Evolutionary conservation across 139 green algal species (phyloP), one percentile per base, ranked within the genome.

Genomic region (Picochlorum sp.): DNA sequence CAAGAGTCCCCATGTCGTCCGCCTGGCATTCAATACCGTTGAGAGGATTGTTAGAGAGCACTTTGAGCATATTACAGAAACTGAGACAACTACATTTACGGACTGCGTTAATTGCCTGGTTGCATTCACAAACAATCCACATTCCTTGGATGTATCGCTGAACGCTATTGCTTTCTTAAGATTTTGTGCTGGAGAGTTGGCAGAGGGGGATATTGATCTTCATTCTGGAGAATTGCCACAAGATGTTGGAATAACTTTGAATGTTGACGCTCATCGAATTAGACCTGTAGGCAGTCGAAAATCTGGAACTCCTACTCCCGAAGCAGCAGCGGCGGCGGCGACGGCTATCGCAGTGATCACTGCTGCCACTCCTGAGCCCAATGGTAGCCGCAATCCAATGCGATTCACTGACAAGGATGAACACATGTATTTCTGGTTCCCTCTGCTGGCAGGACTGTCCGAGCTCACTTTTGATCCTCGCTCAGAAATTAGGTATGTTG

Each of bases 31-130:
- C 55, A 81, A 94, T 57, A 97, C 92, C 6, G 89, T 99, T 32
- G 93, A 99, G 69, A 91, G 89, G 71, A 96, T 99, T 61, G 89
- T 99, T 57, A 75, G 92, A 5, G 87, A 98, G 70, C 86, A 97
- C 80, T 98, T 99, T 72, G 71, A 75, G 24, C 83, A 90, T 73
- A 97, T 99, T 72, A 97, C 93, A 7, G 92, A 98, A 72, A 96
- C 92, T 7, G 90, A 99, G 75, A 84, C 85, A 26, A 91, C 84
- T 9, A 96, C 91, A 9, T 99, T 99, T 80, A 96, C 89, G 0
- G 93, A 98, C 76, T 96, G 85, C 63, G 93, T 99, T 52, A 99
- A 99, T 78, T 99, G 93, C 81, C 84, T 99, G 26, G 95, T 97
- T 51, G 91, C 89, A 28, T 99, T 97, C 82, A 96, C 92, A 72